Conservation (phyloP, 495 filamentous ascomycete genomes). For the Penicillium maclennaniae region DNA sequence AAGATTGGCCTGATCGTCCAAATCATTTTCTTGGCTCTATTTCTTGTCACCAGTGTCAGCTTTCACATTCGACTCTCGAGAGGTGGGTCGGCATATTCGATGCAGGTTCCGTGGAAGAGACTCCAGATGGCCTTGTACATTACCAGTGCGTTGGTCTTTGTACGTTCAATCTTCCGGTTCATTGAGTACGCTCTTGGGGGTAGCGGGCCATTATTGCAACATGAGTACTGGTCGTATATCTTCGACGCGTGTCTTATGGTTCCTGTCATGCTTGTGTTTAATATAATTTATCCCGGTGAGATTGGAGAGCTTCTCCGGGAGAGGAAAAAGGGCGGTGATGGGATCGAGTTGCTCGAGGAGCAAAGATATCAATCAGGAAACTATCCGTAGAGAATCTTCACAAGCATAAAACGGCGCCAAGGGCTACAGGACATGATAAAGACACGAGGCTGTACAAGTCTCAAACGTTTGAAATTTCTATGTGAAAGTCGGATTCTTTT, state of each 20-base stretch:
- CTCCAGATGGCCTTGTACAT: background rate
- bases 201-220: too few species aligned
- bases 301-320: background rate
- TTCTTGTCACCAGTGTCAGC: background rate
- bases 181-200: too few species aligned
- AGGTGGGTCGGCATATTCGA: too few species aligned
- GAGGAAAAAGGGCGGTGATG: background rate
- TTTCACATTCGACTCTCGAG: background rate
- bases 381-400: background rate
- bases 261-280: background rate
- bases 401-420: too few species aligned
- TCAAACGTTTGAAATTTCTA: slow-evolving; percentile 10
- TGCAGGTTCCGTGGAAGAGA: background rate
- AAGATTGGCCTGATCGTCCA: background rate
- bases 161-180: background rate
- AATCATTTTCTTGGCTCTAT: background rate
- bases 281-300: background rate
- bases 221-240: too few species aligned
- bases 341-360: background rate
- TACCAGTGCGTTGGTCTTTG: background rate
- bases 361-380: background rate
- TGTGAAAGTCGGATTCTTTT: slow-evolving; percentile 26
- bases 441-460: background rate
- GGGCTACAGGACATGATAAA: background rate
- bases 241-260: background rate